A percentile compares a stretch with the other conserved stretches of the same genome.
phyloP scores from a whole-genome alignment of 441 rosid species.

The Pelargonium cotyledonis region DNA sequence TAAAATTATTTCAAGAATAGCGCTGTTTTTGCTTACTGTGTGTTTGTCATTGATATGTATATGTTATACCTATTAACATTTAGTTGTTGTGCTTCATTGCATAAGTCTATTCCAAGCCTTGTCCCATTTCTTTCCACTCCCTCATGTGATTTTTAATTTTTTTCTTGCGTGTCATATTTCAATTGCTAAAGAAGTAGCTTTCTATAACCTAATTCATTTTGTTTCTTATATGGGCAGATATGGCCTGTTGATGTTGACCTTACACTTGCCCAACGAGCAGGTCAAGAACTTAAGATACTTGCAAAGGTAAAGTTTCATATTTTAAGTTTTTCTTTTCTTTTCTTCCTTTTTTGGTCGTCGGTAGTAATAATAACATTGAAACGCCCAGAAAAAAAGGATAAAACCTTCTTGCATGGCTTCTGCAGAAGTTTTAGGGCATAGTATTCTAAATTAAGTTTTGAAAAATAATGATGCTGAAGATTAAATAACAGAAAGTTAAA shows the following conservation, averaged over 20 bases:
- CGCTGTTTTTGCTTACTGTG: too few species aligned
- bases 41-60: too few species aligned
- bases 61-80: neutral
- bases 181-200: neutral
- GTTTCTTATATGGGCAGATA: slow-evolving; percentile 36
- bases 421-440: neutral
- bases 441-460: too few species aligned
- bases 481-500: neutral
- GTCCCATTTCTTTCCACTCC: too few species aligned
- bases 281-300: slow-evolving; percentile 61
- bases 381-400: too few species aligned
- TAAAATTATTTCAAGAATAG: neutral
- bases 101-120: too few species aligned
- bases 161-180: too few species aligned
- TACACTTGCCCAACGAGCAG: slow-evolving; percentile 73
- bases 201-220: neutral
- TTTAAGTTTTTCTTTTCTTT: neutral
- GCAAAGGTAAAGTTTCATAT: slow-evolving; percentile 53
- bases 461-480: neutral
- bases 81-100: neutral
- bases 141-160: too few species aligned
- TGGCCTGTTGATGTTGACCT: slow-evolving; percentile 84
- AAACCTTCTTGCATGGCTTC: neutral
- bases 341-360: neutral
- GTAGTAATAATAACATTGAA: neutral